These are phyloP conservation scores for Camellia sinensis DNA, from an alignment of 148 eudicot species.

Conservation along the genomic window DNA sequence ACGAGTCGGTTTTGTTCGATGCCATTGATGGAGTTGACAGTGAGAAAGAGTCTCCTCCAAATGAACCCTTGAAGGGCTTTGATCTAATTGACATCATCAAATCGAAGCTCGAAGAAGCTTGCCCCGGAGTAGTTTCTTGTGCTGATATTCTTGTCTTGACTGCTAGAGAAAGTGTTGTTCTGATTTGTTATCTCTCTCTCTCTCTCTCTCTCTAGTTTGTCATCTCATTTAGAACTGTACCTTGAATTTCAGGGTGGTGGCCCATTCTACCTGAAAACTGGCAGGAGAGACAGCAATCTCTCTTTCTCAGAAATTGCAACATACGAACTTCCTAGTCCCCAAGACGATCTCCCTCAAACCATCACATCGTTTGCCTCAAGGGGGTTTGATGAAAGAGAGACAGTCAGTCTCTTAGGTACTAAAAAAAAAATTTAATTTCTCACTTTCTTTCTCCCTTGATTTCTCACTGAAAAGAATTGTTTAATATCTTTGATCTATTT, in stretches of 20 bases:
- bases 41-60: conserved; percentile 59
- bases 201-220: not conserved
- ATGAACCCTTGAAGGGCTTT: conserved; percentile 52
- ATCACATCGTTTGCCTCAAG: conserved; percentile 34
- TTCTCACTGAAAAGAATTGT: not conserved
- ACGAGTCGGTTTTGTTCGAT: conserved; percentile 57
- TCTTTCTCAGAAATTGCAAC: conserved; percentile 43
- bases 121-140: conserved; percentile 71
- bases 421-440: not conserved
- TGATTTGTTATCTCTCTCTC: conserved; percentile 31
- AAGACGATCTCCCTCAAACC: conserved; percentile 33
- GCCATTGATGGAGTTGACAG: conserved; percentile 30
- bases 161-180: conserved; percentile 53
- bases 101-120: conserved; percentile 43
- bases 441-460: not conserved
- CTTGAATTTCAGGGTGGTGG: conserved; percentile 50
- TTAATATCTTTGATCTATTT: not conserved
- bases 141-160: conserved; percentile 63
- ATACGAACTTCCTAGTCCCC: conserved; percentile 54
- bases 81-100: conserved; percentile 49
- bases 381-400: conserved; percentile 53
- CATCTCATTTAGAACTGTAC: not conserved
- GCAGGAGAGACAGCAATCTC: conserved; percentile 53
- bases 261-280: conserved; percentile 65
- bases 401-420: conserved; percentile 53